Base-by-base conservation (phyloP, 345 rosid species). In the Mercurialis annua region DNA sequence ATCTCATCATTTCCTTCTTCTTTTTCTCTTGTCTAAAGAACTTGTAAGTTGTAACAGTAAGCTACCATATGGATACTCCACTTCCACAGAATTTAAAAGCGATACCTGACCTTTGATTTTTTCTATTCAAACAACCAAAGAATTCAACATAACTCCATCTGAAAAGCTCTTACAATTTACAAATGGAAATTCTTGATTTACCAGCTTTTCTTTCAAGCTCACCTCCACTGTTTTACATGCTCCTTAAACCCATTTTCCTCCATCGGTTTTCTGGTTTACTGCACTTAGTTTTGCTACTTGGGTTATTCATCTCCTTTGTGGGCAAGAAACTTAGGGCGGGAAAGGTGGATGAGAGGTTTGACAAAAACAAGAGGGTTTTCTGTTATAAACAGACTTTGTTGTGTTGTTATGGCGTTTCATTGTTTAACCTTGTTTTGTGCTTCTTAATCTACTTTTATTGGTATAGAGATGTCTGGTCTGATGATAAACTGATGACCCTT, bases 401-500 rank as follows among this genome's bases (percentile, higher is more conserved):
- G 5, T 33, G 27, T 20, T 49, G 68, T n/a, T n/a, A 31, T 1
- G 27, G 44, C 34, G 20, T 64, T 33, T 82, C 88, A 23, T 46
- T 80, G 57, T 80, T 85, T 62, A 85, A 82, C 70, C 67, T 87
- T 33, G 76, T 74, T 42, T 69, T 82, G 26, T 77, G 86, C 71
- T 75, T 71, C 23, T 56, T 84, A 60, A 85, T 82, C 72, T 86
- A 89, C 73, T 86, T 87, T 56, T 81, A 70, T 59, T 59, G 94
- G 96, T 77, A 77, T 73, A 72, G 69, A 62, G 81, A 81, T 74
- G 84, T 56, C 26, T 86, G 90, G 93, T 82, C 77, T 26, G 87
- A 80, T 67, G 75, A 56, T 48, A 70, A 76, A 10, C 59, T 83
- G 59, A 82, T 82, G 56, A 80, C 78, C 63, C 74, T 87, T 70